These are phyloP conservation scores for Blastocystis sp. DNA, from an alignment of 352 stramenopile genomes.

Conservation along the genomic window DNA sequence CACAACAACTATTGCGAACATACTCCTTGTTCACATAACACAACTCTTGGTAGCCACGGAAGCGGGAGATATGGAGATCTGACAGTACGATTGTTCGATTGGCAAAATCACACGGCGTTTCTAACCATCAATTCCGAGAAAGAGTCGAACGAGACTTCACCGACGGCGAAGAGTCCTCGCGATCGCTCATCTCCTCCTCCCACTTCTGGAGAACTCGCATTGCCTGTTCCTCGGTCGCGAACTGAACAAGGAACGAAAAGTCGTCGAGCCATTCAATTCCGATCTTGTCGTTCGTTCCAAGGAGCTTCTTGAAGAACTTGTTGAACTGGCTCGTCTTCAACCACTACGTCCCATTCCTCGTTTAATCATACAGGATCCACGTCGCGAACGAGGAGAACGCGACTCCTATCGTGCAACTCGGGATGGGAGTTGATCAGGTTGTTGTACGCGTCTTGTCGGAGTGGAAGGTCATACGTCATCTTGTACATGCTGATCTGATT, in stretches of 20 bases:
- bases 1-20: conserved; percentile 41
- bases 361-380: background rate
- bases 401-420: background rate
- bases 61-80: background rate
- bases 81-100: conserved; percentile 19
- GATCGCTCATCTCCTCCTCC: background rate
- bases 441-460: conserved; percentile 22
- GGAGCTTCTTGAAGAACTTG: conserved; percentile 22
- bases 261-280: conserved; percentile 23
- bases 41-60: conserved; percentile 19
- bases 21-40: conserved; percentile 48
- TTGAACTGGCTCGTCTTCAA: conserved; percentile 33
- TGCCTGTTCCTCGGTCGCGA: background rate
- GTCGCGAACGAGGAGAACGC: background rate
- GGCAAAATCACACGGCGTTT: conserved; percentile 16
- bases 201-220: background rate
- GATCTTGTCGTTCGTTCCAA: background rate
- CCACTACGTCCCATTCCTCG: background rate
- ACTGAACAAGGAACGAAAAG: background rate
- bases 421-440: background rate
- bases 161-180: too few relatives aligned
- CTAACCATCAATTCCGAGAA: background rate
- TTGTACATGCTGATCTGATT: conserved; percentile 24
- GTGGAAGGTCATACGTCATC: background rate
- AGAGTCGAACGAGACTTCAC: background rate